Percentiles rank a stretch among this genome's conserved stretches.
Evolutionary conservation across 2,329 filamentous ascomycete species (phyloP).

Genomic region (Teratosphaeria pseudoeucalypti): DNA sequence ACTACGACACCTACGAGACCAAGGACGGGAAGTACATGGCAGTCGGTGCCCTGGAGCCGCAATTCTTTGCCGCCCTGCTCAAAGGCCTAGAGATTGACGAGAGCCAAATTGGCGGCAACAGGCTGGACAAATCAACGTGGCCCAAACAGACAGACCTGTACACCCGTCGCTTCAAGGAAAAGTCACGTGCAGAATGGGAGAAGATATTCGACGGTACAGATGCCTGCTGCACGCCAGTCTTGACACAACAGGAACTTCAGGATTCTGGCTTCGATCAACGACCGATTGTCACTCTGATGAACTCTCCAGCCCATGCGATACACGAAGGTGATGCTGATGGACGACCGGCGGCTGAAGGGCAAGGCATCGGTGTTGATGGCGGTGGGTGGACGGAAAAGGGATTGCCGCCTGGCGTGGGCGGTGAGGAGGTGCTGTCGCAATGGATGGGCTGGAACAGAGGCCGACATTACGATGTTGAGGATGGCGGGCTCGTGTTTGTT

Average conservation of each 20-base stretch:
- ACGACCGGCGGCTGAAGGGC: slow-evolving; percentile 40
- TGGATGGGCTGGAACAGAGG: slow-evolving; percentile 75
- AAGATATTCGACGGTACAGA: slow-evolving; percentile 77
- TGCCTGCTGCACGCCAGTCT: slow-evolving; percentile 82
- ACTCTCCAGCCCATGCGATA: slow-evolving; percentile 59
- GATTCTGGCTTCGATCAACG: slow-evolving; percentile 55
- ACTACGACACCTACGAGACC: slow-evolving; percentile 82
- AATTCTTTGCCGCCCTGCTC: slow-evolving; percentile 65
- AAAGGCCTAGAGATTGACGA: slow-evolving; percentile 52
- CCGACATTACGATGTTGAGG: slow-evolving; percentile 55
- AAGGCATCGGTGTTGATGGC: slow-evolving; percentile 55
- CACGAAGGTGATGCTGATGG: slow-evolving; percentile 35
- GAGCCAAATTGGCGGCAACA: slow-evolving; percentile 31
- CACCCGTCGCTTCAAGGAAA: slow-evolving; percentile 53
- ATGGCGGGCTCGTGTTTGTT: slow-evolving; percentile 48
- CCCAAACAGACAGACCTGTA: slow-evolving; percentile 53
- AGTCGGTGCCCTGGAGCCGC: slow-evolving; percentile 78
- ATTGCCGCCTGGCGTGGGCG: slow-evolving; percentile 59
- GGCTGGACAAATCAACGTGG: slow-evolving; percentile 58
- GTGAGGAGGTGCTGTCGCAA: slow-evolving; percentile 53
- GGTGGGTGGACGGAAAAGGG: slow-evolving; percentile 54
- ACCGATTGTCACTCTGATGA: slow-evolving; percentile 56
- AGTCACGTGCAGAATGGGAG: slow-evolving; percentile 74
- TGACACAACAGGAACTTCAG: slow-evolving; percentile 65
- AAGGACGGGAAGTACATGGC: slow-evolving; percentile 70